Conservation (phyloP, 2,329 filamentous ascomycete genomes). For the Fulvia fulva region DNA sequence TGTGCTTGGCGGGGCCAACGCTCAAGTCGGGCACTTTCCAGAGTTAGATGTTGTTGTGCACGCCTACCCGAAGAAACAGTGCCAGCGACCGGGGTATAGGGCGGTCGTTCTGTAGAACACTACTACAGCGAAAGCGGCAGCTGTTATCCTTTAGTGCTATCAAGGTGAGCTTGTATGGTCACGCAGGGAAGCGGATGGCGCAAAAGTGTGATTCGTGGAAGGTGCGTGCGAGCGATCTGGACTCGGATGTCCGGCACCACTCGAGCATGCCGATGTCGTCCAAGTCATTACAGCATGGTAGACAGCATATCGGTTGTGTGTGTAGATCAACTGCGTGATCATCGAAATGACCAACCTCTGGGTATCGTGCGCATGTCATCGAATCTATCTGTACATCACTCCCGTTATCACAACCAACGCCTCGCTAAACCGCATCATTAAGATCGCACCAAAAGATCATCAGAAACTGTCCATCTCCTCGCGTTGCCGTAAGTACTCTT, state of each 20-base stretch:
- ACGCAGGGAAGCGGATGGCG: not conserved
- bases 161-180: not conserved
- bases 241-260: not conserved
- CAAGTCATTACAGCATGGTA: not conserved
- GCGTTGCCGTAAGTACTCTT: constrained; percentile 72
- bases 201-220: not conserved
- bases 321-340: not conserved
- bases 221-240: not conserved
- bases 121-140: not conserved
- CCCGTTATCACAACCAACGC: not conserved
- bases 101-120: not conserved
- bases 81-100: not conserved
- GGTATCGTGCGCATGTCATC: constrained; percentile 7
- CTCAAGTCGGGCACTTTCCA: no score
- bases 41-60: not conserved
- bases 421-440: not conserved
- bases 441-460: not conserved
- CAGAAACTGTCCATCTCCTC: constrained; percentile 55
- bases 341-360: not conserved
- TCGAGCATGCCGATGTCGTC: not conserved
- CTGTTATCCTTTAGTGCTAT: not conserved
- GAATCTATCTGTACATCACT: constrained; percentile 8
- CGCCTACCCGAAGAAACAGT: not conserved
- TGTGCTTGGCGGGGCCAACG: not conserved
- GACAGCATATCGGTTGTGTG: not conserved